Percentiles rank a stretch among this genome's conserved stretches.
These are phyloP conservation scores for Fonsecaea multimorphosa DNA, from an alignment of 2,329 filamentous ascomycete genomes.

Conservation along the genomic window DNA sequence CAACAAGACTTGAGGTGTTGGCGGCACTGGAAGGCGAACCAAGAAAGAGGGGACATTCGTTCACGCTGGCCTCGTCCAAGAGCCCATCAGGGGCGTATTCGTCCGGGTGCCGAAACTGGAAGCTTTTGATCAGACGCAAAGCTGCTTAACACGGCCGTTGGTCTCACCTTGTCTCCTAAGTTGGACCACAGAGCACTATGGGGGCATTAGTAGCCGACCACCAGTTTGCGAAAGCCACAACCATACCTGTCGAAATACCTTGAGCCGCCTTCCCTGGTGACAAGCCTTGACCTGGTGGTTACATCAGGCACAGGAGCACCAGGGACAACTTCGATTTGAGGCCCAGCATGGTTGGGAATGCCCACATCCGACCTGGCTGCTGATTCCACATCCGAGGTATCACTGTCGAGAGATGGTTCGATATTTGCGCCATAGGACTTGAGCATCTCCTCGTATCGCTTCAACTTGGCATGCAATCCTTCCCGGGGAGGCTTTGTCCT, in stretches of 20 bases:
- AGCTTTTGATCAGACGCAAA: neutral
- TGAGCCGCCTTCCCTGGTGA: neutral
- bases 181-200: neutral
- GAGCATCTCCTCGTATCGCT: neutral
- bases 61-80: neutral
- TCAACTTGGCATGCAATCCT: neutral
- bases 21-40: neutral
- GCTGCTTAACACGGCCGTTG: neutral
- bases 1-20: neutral
- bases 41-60: neutral
- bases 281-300: neutral
- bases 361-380: neutral
- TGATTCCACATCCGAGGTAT: neutral
- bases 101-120: neutral
- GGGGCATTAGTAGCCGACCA: neutral
- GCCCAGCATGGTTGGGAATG: neutral
- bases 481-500: neutral
- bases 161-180: constrained; percentile 3
- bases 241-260: constrained; percentile 1
- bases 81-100: neutral
- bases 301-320: neutral
- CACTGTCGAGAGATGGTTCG: neutral
- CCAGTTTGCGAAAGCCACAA: neutral
- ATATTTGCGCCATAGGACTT: neutral
- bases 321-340: neutral